Evolutionary conservation across 2,329 filamentous ascomycete species (phyloP), one percentile per base, ranked within the genome.

Genomic region (Myriosclerotinia scirpicola): DNA sequence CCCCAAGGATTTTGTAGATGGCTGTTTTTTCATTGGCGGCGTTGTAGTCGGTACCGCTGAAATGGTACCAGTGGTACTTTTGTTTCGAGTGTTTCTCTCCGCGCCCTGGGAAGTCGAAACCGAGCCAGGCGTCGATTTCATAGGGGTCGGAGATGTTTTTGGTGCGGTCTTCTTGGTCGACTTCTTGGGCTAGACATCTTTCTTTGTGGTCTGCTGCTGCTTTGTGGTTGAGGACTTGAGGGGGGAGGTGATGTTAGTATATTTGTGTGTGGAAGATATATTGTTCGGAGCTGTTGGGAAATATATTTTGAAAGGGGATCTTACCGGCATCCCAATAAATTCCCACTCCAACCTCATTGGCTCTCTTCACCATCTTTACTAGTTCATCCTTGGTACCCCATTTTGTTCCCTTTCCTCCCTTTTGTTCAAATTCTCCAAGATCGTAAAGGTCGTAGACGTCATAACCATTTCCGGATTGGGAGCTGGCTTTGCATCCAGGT

Each of bases 351-450:
- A 82, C 71, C 48, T 82, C 77, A 61, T 83, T 79, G 0, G 87
- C 87, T 15, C 78, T 76, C 26, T 80, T 76, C 3, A 80, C 77
- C 58, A 92, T 75, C 22, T 80, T 78, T 3, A 83, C 70, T 20
- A 92, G 78, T 65, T 91, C 87, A 54, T 84, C 81, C 72, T 85
- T 86, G 1, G 80, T 79, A 2, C 89, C 89, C 88, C 88, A 92
- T 80, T 91, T 91, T 0, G 89, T 91, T 3, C 79, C 78, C 6
- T 78, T 78, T 0, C 80, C 75, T 22, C 86, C 87, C 74, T 91
- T 91, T 73, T 91, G 88, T 53, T 90, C 84, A 71, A 91, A 92
- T 74, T 92, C 89, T 42, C 89, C 89, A 3, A 90, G 77, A 69
- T 90, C 87, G 71, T 87, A 90, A 17, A 92, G 77, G 73, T 91